Base-by-base conservation (phyloP, 306 rosid genomes). In the Mimosa pudica region DNA sequence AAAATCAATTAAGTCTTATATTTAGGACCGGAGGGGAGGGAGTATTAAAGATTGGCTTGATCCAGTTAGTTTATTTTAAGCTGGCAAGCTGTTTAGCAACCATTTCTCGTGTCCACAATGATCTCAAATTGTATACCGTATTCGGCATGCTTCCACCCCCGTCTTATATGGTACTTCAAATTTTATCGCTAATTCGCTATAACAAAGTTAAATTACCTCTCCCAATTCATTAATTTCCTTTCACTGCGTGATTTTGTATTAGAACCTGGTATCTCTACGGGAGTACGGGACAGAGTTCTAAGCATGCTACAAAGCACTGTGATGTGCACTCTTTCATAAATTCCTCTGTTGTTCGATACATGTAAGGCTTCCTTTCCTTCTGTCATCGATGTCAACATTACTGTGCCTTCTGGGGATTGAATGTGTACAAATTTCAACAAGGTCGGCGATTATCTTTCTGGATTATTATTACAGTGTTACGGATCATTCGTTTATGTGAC, bases 401-500 rank as follows among this genome's bases (percentile, higher is more conserved):
- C 38, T 60, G 16, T 24, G 4, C 17, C 92, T 13, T 58, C 12
- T 18, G 65, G 8, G 44, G 45, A 63, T 63, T 32, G 69, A 44
- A 32, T 65, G 89, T 94, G 98, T 88, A 81, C 92, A 77, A 92
- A 88, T 83, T 94, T 94, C 90, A 88, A 86, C 83, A 94, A 91
- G 69, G 97, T 91, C 85, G 97, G 91, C 85, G 90, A 94, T 78
- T 94, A 92, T 87, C 97, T 97, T 52, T 94, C 97, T 74, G 89
- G 93, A 69, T 84, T 85, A 38, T 84, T 85, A 38, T 38, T 5
- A 47, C 85, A 91, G 51, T 86, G 97, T 85, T 91, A 91, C 87
- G 89, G 94, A 97, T 94, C 60, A 82, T 81, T 83, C 60, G 16
- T 17, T 54, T 16, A 54, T 54, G 7, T 54, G 73, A 33, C 35